Conservation (phyloP, 768 basidiomycete species). For the Russula abietina region DNA sequence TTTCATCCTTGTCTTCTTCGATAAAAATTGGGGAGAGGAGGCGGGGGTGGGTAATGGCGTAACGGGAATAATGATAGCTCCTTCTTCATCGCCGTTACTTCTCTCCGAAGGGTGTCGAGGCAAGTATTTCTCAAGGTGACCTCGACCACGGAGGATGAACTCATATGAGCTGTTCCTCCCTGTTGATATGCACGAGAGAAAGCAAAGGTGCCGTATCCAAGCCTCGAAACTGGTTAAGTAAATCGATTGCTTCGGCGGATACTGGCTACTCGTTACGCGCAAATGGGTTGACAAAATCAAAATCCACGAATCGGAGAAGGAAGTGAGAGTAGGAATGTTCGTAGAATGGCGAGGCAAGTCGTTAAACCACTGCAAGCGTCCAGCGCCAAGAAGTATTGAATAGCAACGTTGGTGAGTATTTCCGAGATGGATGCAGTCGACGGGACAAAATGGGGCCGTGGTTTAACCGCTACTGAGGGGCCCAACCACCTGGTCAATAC, state of each 20-base stretch:
- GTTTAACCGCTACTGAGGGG: not conserved
- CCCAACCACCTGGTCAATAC: not conserved
- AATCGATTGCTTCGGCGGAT: not conserved
- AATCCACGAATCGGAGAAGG: conserved; percentile 3
- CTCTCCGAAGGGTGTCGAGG: not conserved
- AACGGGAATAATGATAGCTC: not conserved
- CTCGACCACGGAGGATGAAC: conserved; percentile 8
- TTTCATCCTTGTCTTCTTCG: conserved; percentile 3
- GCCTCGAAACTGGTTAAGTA: too few species aligned
- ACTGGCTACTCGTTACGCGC: not conserved
- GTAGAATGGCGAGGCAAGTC: not conserved
- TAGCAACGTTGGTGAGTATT: conserved; percentile 9
- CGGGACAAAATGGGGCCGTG: conserved; percentile 13
- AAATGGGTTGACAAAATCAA: not conserved
- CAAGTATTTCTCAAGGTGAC: conserved; percentile 1
- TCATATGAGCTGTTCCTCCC: not conserved
- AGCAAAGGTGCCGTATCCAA: not conserved
- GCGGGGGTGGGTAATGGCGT: conserved; percentile 7
- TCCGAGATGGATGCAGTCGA: conserved; percentile 17
- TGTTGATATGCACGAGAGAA: not conserved
- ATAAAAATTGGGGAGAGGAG: conserved; percentile 8
- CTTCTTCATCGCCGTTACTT: not conserved
- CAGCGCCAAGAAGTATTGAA: conserved; percentile 10
- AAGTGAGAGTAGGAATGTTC: not conserved
- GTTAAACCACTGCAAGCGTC: not conserved